Conservation (phyloP, 2,329 filamentous ascomycete genomes). For the Stemphylium vesicarium region DNA sequence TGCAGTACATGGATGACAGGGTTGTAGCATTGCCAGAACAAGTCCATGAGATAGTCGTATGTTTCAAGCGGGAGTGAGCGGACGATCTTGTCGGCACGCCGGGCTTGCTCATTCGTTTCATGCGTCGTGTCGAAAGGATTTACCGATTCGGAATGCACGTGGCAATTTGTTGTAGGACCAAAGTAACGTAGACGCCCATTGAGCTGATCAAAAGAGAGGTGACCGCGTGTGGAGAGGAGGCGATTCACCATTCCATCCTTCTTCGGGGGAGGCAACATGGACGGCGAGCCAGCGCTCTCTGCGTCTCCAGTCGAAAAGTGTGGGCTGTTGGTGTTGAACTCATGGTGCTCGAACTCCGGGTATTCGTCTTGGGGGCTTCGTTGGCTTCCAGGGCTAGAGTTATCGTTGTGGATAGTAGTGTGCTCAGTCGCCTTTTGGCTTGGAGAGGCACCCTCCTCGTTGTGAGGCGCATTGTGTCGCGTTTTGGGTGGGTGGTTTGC, state of each 20-base stretch:
- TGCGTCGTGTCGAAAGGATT: slow-evolving; percentile 46
- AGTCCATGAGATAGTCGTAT: slow-evolving; percentile 60
- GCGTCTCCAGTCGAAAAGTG: slow-evolving; percentile 23
- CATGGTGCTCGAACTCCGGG: slow-evolving; percentile 28
- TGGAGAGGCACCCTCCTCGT: slow-evolving; percentile 36
- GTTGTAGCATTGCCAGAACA: slow-evolving; percentile 62
- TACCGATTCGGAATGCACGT: slow-evolving; percentile 55
- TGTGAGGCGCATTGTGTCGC: slow-evolving; percentile 41
- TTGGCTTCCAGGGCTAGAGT: slow-evolving; percentile 43
- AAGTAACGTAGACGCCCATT: slow-evolving; percentile 61
- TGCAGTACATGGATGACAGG: slow-evolving; percentile 58
- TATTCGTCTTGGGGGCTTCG: slow-evolving; percentile 37
- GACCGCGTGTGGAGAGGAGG: slow-evolving; percentile 58
- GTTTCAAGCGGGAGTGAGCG: slow-evolving; percentile 55
- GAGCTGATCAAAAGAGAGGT: slow-evolving; percentile 60
- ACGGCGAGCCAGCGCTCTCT: slow-evolving; percentile 39
- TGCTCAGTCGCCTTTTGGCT: slow-evolving; percentile 22
- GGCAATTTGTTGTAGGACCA: slow-evolving; percentile 61
- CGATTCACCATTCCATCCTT: slow-evolving; percentile 58
- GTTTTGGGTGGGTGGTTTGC: slow-evolving; percentile 62
- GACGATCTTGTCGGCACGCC: slow-evolving; percentile 58
- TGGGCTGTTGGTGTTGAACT: slow-evolving; percentile 34
- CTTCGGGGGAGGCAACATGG: slow-evolving; percentile 47
- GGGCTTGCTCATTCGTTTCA: slow-evolving; percentile 55
- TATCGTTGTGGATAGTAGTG: slow-evolving; percentile 22